Base-by-base conservation (phyloP, 1,284 basidiomycete genomes). In the Phylloboletellus chloephorus region DNA sequence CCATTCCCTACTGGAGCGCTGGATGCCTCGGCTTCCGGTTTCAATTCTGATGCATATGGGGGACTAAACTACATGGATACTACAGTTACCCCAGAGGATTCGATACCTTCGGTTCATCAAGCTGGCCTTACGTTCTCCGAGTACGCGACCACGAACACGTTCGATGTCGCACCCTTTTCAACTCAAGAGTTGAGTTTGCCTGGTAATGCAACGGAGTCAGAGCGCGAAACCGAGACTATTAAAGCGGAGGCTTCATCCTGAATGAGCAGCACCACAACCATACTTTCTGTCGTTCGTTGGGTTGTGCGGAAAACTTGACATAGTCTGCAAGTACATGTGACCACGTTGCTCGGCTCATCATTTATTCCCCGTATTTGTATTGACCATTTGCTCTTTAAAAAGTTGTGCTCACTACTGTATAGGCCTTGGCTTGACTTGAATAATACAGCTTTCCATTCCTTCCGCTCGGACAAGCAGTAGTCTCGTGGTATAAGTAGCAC, bases 51-150 rank as follows among this genome's bases (percentile, higher is more conserved):
- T 57, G 73, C 76, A 17, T 87, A 83, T 59, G 74, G 73, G 38
- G 68, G 79, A 28, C 67, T 85, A 53, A 73, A 79, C 31, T 87
- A 85, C 61, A 83, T 88, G 79, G 84, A 87, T 61, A 70, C 80
- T 34, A 64, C 79, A 21, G 66, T 74, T 30, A 54, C 73, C 39
- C 75, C 79, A 41, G 81, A 85, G 50, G 82, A 79, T 47, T 64
- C 72, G 33, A 64, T 78, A 48, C 66, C 62, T 46, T 56, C 68
- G 47, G 68, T 74, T 44, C 79, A 79, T 54, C 69, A 74, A 52
- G 65, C 73, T 30, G 75, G 74, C 23, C 68, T 78, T 48, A 71
- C 75, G 22, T 87, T 84, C 61, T 66, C 74, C 42, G 84, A 87
- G 63, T 88, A 83, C 53, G 61, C 69, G 12, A 70, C 78, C 12